Evolutionary conservation across 805 yeast species (phyloP), one percentile per base, ranked within the genome.

Genomic region (Candida glaebosa): DNA sequence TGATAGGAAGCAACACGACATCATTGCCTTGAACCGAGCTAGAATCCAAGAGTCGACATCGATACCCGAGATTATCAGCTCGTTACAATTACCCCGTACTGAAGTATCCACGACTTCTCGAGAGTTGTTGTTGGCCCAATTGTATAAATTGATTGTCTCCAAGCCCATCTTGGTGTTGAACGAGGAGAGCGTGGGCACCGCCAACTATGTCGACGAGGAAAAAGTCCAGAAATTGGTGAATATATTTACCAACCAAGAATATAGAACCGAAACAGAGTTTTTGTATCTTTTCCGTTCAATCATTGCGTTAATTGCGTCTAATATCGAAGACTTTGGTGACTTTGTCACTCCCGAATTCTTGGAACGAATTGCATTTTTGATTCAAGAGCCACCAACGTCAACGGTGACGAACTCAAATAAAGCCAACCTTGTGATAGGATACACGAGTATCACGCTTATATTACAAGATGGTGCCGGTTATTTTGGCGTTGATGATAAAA

Each of bases 121-220:
- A 42, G 80, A 76, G 49, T 49, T 74, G 45, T 60, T 78, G 19
- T 54, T 76, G 45, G 78, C 76, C 5, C 80, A 78, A 53, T 58
- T 78, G 37, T 75, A 69, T 50, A 71, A 71, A 43, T 56, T 76
- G 54, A 62, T 72, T 25, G 71, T 72, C 4, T 62, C 67, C 34
- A 70, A 65, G 40, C 73, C 76, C 6, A 49, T 69, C 22, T 39
- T 58, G 4, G 55, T 63, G 2, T 57, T 52, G 44, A 67, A 67
- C 45, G 70, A 69, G 34, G 65, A 63, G 42, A 47, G 58, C 47
- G 45, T 52, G 5, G 73, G 69, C 6, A 64, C 65, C n/a, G 62
- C 58, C 28, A 52, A 53, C 20, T 67, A 60, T 50, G 64, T 73
- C 26, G 56, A 61, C 16, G 74, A 69, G 24, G 69, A 52, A 12